These are phyloP conservation scores for Globisporangium spiculum DNA, from an alignment of 352 stramenopile genomes.

Conservation along the genomic window DNA sequence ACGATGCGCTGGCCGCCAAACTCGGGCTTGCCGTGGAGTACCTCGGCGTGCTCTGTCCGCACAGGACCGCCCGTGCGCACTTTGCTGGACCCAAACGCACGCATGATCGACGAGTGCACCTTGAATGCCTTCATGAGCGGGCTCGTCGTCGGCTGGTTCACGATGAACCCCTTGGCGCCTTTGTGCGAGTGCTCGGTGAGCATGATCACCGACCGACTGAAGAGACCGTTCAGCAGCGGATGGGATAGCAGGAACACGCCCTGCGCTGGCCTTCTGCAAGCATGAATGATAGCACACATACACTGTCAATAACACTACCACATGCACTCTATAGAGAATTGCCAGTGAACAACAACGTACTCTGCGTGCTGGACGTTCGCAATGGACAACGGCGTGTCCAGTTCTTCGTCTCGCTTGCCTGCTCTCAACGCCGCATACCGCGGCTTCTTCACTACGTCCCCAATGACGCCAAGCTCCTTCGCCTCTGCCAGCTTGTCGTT, in stretches of 20 bases:
- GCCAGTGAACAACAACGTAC: constrained; percentile 21
- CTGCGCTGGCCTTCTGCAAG: constrained; percentile 29
- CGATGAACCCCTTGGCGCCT: constrained; percentile 68
- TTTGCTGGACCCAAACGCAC: constrained; percentile 56
- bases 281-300: background rate
- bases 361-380: constrained; percentile 39
- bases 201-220: constrained; percentile 70
- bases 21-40: constrained; percentile 28
- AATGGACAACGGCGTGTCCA: constrained; percentile 14
- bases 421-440: constrained; percentile 3
- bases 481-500: constrained; percentile 59
- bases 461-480: constrained; percentile 29
- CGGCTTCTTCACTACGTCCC: background rate
- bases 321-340: background rate
- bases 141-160: constrained; percentile 63
- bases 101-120: constrained; percentile 54
- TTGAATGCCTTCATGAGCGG: constrained; percentile 55
- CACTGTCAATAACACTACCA: background rate
- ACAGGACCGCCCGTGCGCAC: constrained; percentile 64
- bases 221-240: constrained; percentile 66
- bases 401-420: background rate
- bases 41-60: constrained; percentile 57
- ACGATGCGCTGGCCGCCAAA: constrained; percentile 59
- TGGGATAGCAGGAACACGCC: constrained; percentile 77
- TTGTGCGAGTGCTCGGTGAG: constrained; percentile 62